Percentiles rank a stretch among this genome's conserved stretches.
phyloP scores from a whole-genome alignment of 2,329 filamentous ascomycete genomes.

The Colletotrichum lentis region DNA sequence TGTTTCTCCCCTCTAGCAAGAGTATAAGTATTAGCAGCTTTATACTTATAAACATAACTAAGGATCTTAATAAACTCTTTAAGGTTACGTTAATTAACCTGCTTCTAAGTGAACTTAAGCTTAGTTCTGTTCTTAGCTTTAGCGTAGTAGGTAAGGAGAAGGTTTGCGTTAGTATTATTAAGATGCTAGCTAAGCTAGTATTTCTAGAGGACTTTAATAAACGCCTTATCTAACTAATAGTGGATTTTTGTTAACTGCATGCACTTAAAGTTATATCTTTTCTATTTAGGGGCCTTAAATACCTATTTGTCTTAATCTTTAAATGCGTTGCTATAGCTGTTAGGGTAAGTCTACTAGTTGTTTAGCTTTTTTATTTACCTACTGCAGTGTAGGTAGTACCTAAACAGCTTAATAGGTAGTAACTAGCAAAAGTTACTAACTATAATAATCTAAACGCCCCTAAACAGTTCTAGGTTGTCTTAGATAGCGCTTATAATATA shows the following conservation, averaged over 20 bases:
- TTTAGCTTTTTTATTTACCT: background rate
- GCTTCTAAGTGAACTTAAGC: too few relatives aligned
- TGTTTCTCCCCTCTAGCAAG: too few relatives aligned
- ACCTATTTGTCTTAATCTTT: constrained; percentile 66
- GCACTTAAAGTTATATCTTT: constrained; percentile 61
- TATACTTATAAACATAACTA: too few relatives aligned
- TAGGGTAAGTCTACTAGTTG: too few relatives aligned
- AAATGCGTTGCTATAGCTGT: constrained; percentile 43
- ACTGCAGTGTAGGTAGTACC: background rate
- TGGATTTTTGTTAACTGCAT: constrained; percentile 64
- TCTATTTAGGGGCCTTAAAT: constrained; percentile 65
- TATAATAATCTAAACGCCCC: constrained; percentile 14
- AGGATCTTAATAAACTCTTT: too few relatives aligned
- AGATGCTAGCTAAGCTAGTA: constrained; percentile 58
- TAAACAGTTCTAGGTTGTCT: background rate
- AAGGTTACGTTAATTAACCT: too few relatives aligned
- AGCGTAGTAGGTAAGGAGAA: constrained; percentile 56
- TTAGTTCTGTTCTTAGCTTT: constrained; percentile 40
- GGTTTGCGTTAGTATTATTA: constrained; percentile 47
- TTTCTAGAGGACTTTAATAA: constrained; percentile 65
- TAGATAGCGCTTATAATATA: constrained; percentile 52
- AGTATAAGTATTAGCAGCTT: too few relatives aligned
- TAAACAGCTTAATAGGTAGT: background rate
- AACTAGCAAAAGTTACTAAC: constrained; percentile 22
- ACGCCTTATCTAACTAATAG: constrained; percentile 62